Base-by-base conservation (phyloP, 495 filamentous ascomycete species). In the Penicillium fimorum region DNA sequence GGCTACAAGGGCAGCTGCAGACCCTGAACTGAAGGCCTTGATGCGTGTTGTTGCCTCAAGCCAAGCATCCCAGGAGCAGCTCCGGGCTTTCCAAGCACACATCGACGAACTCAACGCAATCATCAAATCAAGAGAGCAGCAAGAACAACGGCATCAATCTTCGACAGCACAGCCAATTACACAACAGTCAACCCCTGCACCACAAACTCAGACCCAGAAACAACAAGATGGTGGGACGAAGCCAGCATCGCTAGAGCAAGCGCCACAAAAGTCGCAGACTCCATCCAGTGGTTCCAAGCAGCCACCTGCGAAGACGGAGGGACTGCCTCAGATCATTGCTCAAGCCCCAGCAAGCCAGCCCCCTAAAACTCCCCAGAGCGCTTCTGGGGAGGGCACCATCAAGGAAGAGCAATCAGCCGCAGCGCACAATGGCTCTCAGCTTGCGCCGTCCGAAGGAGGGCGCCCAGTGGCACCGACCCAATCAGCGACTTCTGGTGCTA, bases 41-140 rank as follows among this genome's bases (percentile, higher is more conserved):
- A 99, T 99, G 95, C 88, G 90, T 63, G 85, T 92, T 12, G 95
- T 99, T 9, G 95, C 95, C 5, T 86, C 88, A 24, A 94, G 92
- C 20, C 84, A 90, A 55, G 95, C 95, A 3, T 82, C 83, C 3
- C 82, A 84, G 48, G 81, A 87, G 32, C 90, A 97, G 61, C 79
- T 99, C 13, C 87, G 87, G 55, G 82, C 85, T 56, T 99, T 99
- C 65, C 95, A 99, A 68, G 77, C 80, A 46, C 92, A 97, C 51
- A 97, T 99, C 57, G 90, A 96, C 64, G 87, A 92, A 49, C 84
- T 99, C 32, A 92, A 90, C 40, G 80, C 74, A 0, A 80, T 85
- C 41, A 76, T 85, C 43, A 76, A 77, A 53, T 69, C 73, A 11
- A 70, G 72, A 63, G 68, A 81, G 44, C 70, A 75, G 47, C 74